Base-by-base conservation (phyloP, 2,329 filamentous ascomycete species). In the Aureobasidium subglaciale region DNA sequence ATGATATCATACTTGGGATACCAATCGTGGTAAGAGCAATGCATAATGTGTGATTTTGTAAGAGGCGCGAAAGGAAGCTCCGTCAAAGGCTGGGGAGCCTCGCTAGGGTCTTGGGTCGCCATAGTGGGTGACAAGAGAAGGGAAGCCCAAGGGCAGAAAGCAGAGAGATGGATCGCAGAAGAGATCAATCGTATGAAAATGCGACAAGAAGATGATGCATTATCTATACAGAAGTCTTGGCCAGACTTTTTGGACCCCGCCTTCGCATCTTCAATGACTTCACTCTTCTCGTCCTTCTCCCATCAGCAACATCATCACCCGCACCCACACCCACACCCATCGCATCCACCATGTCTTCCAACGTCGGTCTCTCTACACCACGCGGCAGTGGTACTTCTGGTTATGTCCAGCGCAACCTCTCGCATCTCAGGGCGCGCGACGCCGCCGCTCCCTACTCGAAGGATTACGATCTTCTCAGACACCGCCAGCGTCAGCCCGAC, bases 341-440 rank as follows among this genome's bases (percentile, higher is more conserved):
- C 15, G 3, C 18, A 10, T 1, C 20, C 42, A 56, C 27, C 30
- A 97, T 97, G 93, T 93, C 91, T 59, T 90, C 93, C 62, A 99
- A 99, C 75, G 93, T 99, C 67, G 95, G 93, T 57, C 89, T 99
- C 65, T 85, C 87, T 56, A 99, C 93, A 4, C 93, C 93, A 3
- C 86, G 93, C 66, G 93, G 93, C 63, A 95, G 88, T 68, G 93
- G 93, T 45, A 99, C 93, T 56, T 97, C 92, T 1, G 93, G 93
- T 68, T 97, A 97, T 70, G 92, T 99, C 56, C 92, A 97, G 74
- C 89, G 90, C 71, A 99, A 97, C 75, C 83, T 90, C 32, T 93
- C 93, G 16, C 85, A 92, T 68, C 84, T 96, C 64, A 84, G 81
- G 68, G 90, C 88, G 27, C 90, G 92, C 73, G 90, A 95, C 74